Evolutionary conservation across 768 basidiomycete genomes (phyloP).

Genomic region (Suillus paluster): DNA sequence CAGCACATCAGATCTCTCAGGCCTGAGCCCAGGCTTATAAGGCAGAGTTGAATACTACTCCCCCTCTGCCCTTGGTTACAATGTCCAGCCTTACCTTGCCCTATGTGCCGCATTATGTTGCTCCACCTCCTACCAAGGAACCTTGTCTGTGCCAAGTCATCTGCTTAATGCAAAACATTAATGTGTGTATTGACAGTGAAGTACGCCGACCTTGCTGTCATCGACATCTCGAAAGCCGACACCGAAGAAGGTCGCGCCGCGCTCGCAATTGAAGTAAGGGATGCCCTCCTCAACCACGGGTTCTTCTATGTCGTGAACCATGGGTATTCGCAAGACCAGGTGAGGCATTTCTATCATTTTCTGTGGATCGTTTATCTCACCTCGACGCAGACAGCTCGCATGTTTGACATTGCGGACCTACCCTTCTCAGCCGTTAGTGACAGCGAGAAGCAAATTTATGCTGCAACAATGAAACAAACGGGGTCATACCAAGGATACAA

Average conservation of each 20-base stretch:
- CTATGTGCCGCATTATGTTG: constrained; percentile 40
- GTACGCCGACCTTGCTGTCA: constrained; percentile 54
- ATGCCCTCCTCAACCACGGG: constrained; percentile 50
- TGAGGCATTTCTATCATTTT: constrained; percentile 11
- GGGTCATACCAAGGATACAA: constrained; percentile 62
- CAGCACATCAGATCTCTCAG: neutral
- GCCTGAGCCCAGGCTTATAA: too few relatives aligned
- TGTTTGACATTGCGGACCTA: constrained; percentile 54
- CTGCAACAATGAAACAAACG: constrained; percentile 44
- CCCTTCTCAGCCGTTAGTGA: constrained; percentile 46
- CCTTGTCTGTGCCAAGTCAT: constrained; percentile 32
- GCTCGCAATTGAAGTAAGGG: constrained; percentile 45
- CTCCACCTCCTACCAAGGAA: constrained; percentile 39
- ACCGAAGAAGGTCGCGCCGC: constrained; percentile 42
- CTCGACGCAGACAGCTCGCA: constrained; percentile 44
- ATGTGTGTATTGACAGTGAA: constrained; percentile 43
- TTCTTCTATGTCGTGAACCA: constrained; percentile 47
- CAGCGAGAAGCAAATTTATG: constrained; percentile 48
- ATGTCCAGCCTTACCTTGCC: constrained; percentile 41
- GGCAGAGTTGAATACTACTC: neutral
- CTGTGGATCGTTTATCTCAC: neutral
- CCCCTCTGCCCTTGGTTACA: neutral
- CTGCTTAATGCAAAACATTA: neutral
- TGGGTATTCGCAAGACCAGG: constrained; percentile 44
- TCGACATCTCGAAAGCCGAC: constrained; percentile 50